Conservation (phyloP, 306 rosid species). For the Begonia peltatifolia region DNA sequence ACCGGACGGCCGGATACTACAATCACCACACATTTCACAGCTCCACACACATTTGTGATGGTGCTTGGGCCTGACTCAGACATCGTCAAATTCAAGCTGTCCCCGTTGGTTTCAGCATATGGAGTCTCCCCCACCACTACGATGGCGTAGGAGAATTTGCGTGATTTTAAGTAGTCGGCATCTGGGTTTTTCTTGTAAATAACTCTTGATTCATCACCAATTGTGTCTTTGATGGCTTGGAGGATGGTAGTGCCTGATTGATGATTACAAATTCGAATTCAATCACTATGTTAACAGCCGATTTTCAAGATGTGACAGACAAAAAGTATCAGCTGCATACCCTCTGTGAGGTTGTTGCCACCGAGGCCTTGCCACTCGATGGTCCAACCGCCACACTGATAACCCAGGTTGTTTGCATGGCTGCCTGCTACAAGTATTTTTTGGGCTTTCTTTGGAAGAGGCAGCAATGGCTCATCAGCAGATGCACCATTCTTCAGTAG, state of each 20-base stretch:
- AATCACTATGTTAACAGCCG: neutral
- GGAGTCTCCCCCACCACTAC: conserved; percentile 27
- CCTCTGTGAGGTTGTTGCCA: conserved; percentile 10
- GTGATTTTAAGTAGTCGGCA: conserved; percentile 9
- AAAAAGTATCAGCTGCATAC: neutral
- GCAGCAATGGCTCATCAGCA: conserved; percentile 13
- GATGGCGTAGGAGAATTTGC: conserved; percentile 17
- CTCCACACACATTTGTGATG: conserved; percentile 20
- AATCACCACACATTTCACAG: conserved; percentile 23
- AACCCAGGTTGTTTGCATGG: conserved; percentile 29
- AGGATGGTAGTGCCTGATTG: conserved; percentile 5
- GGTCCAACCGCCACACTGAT: conserved; percentile 37
- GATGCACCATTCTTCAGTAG: conserved; percentile 22
- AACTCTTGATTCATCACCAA: conserved; percentile 4
- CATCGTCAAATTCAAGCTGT: conserved; percentile 19
- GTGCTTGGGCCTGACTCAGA: conserved; percentile 13
- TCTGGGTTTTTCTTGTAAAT: conserved; percentile 13
- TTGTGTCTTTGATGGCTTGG: neutral
- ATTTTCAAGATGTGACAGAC: too few relatives aligned
- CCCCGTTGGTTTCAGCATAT: conserved; percentile 28
- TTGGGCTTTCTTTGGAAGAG: conserved; percentile 18
- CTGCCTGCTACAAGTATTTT: conserved; percentile 25
- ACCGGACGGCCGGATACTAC: conserved; percentile 23
- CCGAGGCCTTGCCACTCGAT: conserved; percentile 20
- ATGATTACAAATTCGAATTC: neutral